Percentiles rank a stretch among this genome's conserved stretches.
Evolutionary conservation across 2,329 filamentous ascomycete species (phyloP).

Genomic region (Chrysoporthe cubensis): DNA sequence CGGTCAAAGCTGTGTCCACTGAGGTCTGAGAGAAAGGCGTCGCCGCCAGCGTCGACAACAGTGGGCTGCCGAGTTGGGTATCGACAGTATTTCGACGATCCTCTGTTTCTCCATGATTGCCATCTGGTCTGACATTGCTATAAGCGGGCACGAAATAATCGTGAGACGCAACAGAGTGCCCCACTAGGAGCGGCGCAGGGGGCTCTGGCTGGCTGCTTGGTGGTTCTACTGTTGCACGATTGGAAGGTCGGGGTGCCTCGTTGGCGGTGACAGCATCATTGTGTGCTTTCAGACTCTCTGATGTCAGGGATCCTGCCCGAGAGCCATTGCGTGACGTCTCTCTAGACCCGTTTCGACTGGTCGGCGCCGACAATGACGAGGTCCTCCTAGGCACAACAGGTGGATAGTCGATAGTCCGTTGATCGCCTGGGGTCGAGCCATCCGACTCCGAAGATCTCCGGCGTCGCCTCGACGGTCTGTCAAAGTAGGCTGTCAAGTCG

Average conservation of each 20-base stretch:
- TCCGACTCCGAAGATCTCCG: conserved; percentile 54
- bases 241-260: conserved; percentile 33
- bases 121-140: conserved; percentile 41
- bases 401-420: conserved; percentile 64
- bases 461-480: conserved; percentile 45
- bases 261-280: conserved; percentile 38
- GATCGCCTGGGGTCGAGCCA: conserved; percentile 47
- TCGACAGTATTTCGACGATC: conserved; percentile 38
- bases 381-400: conserved; percentile 60
- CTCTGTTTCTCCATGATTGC: conserved; percentile 28
- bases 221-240: conserved; percentile 9
- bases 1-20: conserved; percentile 64
- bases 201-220: conserved; percentile 18
- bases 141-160: conserved; percentile 41
- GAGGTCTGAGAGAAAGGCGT: conserved; percentile 67
- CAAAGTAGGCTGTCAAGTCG: conserved; percentile 48
- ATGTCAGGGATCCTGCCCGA: conserved; percentile 58
- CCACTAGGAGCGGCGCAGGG: conserved; percentile 33
- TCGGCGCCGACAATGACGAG: conserved; percentile 66
- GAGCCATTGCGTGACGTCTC: conserved; percentile 47
- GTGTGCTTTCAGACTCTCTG: conserved; percentile 62
- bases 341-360: conserved; percentile 47
- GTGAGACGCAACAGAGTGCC: conserved; percentile 38
- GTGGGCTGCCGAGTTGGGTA: conserved; percentile 54
- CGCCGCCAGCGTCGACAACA: conserved; percentile 58